These are phyloP conservation scores for Ophiocordyceps sinensis DNA, from an alignment of 2,329 filamentous ascomycete species.

Conservation along the genomic window DNA sequence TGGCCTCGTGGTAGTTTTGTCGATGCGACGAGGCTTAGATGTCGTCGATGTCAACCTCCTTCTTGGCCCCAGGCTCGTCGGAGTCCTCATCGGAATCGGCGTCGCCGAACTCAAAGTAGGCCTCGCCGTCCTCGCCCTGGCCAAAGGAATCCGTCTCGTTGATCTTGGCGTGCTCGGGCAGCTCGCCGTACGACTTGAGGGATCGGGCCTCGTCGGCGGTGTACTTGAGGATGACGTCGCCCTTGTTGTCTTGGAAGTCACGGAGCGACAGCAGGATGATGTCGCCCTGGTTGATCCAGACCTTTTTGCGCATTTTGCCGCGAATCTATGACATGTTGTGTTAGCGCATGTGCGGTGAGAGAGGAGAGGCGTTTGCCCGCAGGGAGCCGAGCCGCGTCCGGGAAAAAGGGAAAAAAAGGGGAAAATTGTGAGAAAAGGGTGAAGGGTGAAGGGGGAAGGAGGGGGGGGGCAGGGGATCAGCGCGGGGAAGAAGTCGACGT, in stretches of 20 bases:
- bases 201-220: conserved; percentile 87
- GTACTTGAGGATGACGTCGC: conserved; percentile 96
- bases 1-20: neutral
- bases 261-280: conserved; percentile 80
- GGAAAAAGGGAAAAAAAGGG: neutral
- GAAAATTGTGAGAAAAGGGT: neutral
- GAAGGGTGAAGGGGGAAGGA: neutral
- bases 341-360: neutral
- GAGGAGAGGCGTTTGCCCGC: neutral
- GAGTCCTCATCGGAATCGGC: conserved; percentile 50
- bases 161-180: conserved; percentile 97
- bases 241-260: conserved; percentile 91
- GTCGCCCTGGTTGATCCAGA: conserved; percentile 98
- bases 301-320: conserved; percentile 98
- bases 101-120: conserved; percentile 98
- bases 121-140: conserved; percentile 85
- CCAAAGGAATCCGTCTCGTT: conserved; percentile 97
- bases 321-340: conserved; percentile 29
- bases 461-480: no score
- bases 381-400: no score
- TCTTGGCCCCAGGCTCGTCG: conserved; percentile 40
- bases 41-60: conserved; percentile 90
- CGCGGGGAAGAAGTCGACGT: conserved; percentile 7
- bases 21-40: conserved; percentile 46
- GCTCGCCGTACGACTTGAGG: conserved; percentile 92